Evolutionary conservation across 1,284 basidiomycete genomes (phyloP), one percentile per base, ranked within the genome.

Genomic region (Boletus semigastroideus): DNA sequence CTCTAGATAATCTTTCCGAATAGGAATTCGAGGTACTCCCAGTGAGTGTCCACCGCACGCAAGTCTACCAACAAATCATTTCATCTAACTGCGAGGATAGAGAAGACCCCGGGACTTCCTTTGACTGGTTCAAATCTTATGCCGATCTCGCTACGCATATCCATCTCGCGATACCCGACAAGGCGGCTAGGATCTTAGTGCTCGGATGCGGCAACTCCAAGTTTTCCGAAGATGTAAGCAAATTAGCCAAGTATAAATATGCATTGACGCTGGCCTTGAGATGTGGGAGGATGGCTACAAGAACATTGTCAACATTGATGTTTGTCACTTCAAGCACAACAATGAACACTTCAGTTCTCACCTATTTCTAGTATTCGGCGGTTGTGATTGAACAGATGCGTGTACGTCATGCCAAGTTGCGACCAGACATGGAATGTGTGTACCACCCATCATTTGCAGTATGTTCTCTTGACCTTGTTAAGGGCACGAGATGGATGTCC

Each of bases 231-330:
- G 83, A 90, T 58, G 88, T 87, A 57, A 20, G 74, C 61, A 31
- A 30, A 41, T 4, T n/a, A 51, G 17, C 37, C 14, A n/a, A n/a
- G 17, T 39, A 56, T 13, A 14, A 6, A 13, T n/a, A 12, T 17
- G 51, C 53, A 9, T 39, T 46, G 30, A 55, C 43, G 47, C 25
- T 37, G 13, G 14, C 20, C 6, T 45, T 10, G 2, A 92, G 89
- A 92, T 96, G 89, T 96, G 92, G 73, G 89, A 93, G 58, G 90
- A 92, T 59, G 93, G 92, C 1, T 96, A 90, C 68, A 82, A 75
- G 55, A 84, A 89, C 58, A 90, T 97, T 53, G 82, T 90, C 58
- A 96, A 95, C 64, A 74, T 87, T 20, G 94, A 96, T 64, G 92
- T 92, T 52, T 57, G 83, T 54, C 40, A 1, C 34, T 39, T 47